phyloP scores from a whole-genome alignment of 2,329 filamentous ascomycete genomes.

The Lasiodiplodia sp. region DNA sequence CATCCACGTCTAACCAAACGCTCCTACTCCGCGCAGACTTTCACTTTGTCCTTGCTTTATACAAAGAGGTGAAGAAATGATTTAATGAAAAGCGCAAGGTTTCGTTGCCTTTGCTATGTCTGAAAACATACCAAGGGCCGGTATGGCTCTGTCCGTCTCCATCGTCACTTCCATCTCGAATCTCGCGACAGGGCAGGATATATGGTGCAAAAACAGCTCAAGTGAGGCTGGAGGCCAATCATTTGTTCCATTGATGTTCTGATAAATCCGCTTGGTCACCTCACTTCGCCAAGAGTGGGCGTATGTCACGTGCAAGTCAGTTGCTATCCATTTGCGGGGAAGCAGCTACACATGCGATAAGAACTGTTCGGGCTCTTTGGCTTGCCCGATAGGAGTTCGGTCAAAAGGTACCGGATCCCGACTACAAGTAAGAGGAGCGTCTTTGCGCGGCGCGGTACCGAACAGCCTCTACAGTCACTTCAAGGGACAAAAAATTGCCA shows the following conservation, averaged over 20 bases:
- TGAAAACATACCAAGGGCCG: too few species aligned
- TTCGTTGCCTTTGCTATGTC: too few species aligned
- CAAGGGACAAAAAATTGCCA: background rate
- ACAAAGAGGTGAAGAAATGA: too few species aligned
- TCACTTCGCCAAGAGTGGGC: constrained; percentile 18
- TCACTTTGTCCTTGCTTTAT: too few species aligned
- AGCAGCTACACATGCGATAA: constrained; percentile 13
- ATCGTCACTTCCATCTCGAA: background rate
- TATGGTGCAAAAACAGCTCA: background rate
- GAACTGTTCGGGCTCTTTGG: background rate
- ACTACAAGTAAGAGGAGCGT: background rate
- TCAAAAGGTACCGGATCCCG: background rate
- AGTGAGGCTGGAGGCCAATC: background rate
- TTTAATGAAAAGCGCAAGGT: too few species aligned
- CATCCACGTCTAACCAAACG: background rate
- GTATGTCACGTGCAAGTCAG: constrained; percentile 9
- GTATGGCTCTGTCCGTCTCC: background rate
- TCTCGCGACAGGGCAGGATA: background rate
- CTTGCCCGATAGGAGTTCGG: background rate
- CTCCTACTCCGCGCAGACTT: background rate
- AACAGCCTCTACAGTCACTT: background rate
- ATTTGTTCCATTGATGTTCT: background rate
- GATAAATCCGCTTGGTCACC: constrained; percentile 5
- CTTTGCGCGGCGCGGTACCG: background rate
- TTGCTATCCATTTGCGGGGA: background rate